Base-by-base conservation (phyloP, 768 basidiomycete species). In the Suillus americanus region DNA sequence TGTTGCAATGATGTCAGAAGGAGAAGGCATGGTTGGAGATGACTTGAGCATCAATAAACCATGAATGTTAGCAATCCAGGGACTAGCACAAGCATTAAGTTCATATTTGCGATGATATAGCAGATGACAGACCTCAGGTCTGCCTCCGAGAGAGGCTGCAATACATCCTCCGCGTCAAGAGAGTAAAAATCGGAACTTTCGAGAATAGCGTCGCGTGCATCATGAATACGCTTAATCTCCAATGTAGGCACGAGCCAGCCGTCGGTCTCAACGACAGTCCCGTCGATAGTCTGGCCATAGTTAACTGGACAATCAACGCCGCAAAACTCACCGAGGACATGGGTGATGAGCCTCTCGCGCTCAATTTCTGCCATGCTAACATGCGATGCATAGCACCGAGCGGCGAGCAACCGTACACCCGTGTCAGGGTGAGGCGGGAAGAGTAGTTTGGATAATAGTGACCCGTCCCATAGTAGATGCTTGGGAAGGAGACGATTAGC, bases 231-330 rank as follows among this genome's bases (percentile, higher is more conserved):
- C 65, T 84, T 77, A 16, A 81, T 74, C 71, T 97, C 96, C 35
- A 90, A 64, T 4, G 88, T 74, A 4, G 92, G 90, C 68, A 97
- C 73, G 33, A 96, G 78, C 95, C 94, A 97, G 13, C 90, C 92
- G 75, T 97, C 93, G 33, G 87, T 77, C 51, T 74, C 67, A 28
- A 78, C 74, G 20, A 68, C 72, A 45, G 74, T 78, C 30, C 85
- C 87, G 59, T 86, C 81, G 3, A 81, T 59, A 61, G 83, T 79
- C 37, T 76, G 68, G 0, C 85, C 89, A 70, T 83, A 89, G 9
- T 81, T 78, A n/a, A 94, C 74, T 16, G 77, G 79, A 65, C 89
- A 92, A 60, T 95, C 91, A 1, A 82, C 80, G 12, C 79, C 80
- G 55, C 82, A 84, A 4, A 80, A 72, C 55, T 86, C 82, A 20